Evolutionary conservation across 441 rosid genomes (phyloP).

Genomic region (Populus trichocarpa): DNA sequence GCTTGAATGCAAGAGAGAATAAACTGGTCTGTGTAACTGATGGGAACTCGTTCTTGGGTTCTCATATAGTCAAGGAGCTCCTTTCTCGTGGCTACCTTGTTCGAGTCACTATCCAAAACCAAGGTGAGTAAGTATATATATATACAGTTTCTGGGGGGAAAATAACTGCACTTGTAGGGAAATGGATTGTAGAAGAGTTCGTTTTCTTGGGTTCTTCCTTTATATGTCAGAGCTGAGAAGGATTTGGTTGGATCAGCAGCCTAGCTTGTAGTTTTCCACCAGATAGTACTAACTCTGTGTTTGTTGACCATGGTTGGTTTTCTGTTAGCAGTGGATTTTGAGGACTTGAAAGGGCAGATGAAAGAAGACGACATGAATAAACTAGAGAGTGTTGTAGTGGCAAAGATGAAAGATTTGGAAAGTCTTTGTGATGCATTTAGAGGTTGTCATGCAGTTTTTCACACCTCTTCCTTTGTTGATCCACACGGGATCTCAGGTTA

Average conservation of each 20-base stretch:
- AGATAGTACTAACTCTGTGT: not conserved
- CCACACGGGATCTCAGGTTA: constrained; percentile 41
- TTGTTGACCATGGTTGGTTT: too few relatives aligned
- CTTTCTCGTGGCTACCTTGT: constrained; percentile 36
- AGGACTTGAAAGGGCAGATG: constrained; percentile 20
- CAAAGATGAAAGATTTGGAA: constrained; percentile 27
- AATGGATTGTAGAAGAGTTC: not conserved
- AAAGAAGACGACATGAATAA: constrained; percentile 18
- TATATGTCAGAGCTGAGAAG: not conserved
- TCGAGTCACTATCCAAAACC: constrained; percentile 34
- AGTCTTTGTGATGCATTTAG: constrained; percentile 35
- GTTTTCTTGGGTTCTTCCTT: not conserved
- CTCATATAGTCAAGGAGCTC: constrained; percentile 29
- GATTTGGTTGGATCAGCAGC: not conserved
- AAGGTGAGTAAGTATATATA: constrained; percentile 17
- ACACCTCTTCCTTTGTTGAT: constrained; percentile 40
- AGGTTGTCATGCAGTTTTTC: constrained; percentile 43
- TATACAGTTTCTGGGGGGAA: not conserved
- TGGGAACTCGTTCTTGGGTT: constrained; percentile 36
- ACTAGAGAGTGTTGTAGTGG: constrained; percentile 34
- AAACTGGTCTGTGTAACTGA: constrained; percentile 37
- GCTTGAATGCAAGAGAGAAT: constrained; percentile 25
- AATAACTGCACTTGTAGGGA: not conserved
- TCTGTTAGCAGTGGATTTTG: constrained; percentile 22
- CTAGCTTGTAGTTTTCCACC: not conserved